phyloP scores from a whole-genome alignment of 2,329 filamentous ascomycete species.

The Cyphellophora attinorum region DNA sequence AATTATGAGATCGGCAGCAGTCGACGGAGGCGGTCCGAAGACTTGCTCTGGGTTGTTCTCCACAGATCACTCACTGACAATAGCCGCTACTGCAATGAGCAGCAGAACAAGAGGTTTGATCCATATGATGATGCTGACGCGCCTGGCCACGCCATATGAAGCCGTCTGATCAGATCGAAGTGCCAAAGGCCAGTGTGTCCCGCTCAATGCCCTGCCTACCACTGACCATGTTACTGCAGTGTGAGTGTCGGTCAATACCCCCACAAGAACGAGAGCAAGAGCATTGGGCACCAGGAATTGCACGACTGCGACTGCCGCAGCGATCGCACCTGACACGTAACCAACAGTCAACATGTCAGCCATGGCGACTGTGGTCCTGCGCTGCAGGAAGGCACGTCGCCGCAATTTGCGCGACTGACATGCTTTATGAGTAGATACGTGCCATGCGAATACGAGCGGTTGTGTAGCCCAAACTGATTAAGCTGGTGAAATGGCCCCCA shows the following conservation, averaged over 20 bases:
- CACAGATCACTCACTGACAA: too few species aligned
- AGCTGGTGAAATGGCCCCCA: too few species aligned
- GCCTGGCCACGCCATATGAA: slow-evolving; percentile 22
- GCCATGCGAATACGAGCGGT: too few species aligned
- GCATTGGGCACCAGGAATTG: slow-evolving; percentile 27
- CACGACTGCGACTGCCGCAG: slow-evolving; percentile 28
- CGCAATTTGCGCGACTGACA: too few species aligned
- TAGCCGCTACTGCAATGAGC: slow-evolving; percentile 31
- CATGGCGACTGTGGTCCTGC: too few species aligned
- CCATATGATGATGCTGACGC: slow-evolving; percentile 19
- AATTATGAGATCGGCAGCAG: too few species aligned
- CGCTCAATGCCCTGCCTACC: slow-evolving; percentile 26
- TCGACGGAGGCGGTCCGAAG: too few species aligned
- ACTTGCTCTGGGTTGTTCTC: too few species aligned
- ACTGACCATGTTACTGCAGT: slow-evolving; percentile 32
- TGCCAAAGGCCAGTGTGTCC: slow-evolving; percentile 33
- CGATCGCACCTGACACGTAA: slow-evolving; percentile 31
- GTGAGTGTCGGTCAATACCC: slow-evolving; percentile 26
- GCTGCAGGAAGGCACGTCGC: too few species aligned
- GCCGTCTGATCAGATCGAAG: slow-evolving; percentile 29
- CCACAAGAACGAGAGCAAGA: slow-evolving; percentile 27
- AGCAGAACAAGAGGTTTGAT: slow-evolving; percentile 21
- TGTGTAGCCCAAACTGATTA: too few species aligned
- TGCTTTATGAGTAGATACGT: too few species aligned
- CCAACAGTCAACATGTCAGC: slow-evolving; percentile 24